Base-by-base conservation (phyloP, 257 asterid species). In the Nicotiana benthamiana region DNA sequence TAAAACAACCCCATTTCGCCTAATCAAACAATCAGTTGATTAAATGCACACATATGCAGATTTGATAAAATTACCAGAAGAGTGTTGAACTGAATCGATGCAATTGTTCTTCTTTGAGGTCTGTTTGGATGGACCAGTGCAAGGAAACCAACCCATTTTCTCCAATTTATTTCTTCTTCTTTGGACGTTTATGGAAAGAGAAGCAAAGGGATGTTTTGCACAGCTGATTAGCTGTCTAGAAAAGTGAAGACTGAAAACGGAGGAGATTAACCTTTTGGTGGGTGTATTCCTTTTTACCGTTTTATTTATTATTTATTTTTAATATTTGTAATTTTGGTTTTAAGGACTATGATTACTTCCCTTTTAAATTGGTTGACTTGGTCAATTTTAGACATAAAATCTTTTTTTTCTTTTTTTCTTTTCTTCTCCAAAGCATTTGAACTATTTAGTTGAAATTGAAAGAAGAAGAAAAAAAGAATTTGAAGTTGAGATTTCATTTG, bases 131-230 rank as follows among this genome's bases (percentile, higher is more conserved):
- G 87, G 80, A 56, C 97, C 94, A 80, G 94, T 86, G 80, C 97
- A 90, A 61, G 89, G 93, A 87, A 90, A 92, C 94, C 97, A 92
- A 75, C 97, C 93, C 97, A 90, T 89, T 82, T 81, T 34, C 43
- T 70, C 56, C 75, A 57, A 27, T 22, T 5, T 27, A 15, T 18
- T 51, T 82, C 63, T 80, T 63, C 74, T 78, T 72, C 64, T 62
- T 13, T 4, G 12, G 72, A 7, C 15, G 46, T 16, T 64, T 28
- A 24, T 77, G 65, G 70, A 40, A 40, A n/a, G 72, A 59, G 65
- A 24, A 30, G 18, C 82, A 48, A 46, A 26, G 64, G 48, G 54
- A 59, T 13, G 20, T 48, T 74, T 56, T 48, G 60, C 61, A 3
- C 61, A 46, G 78, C 40, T 72, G 40, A 46, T 24, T 72, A 72